Evolutionary conservation across 2,329 filamentous ascomycete genomes (phyloP).

Genomic region (Aspergillus fumigatus): DNA sequence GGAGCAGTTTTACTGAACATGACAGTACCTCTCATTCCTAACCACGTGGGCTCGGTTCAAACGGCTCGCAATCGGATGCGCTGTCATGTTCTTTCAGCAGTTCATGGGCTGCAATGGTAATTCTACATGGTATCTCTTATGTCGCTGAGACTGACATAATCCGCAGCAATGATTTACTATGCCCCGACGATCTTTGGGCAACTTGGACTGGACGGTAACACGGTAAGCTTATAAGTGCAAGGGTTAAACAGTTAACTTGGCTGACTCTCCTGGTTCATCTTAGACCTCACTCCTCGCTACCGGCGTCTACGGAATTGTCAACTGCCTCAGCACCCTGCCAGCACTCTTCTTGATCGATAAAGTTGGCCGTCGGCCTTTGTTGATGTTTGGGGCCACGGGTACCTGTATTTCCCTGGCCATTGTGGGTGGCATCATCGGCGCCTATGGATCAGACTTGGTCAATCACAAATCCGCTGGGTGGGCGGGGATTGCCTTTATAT

Average conservation of each 20-base stretch:
- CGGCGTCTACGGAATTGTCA: conserved; percentile 37
- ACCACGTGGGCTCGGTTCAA: conserved; percentile 34
- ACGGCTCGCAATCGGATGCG: conserved; percentile 36
- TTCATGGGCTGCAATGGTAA: conserved; percentile 45
- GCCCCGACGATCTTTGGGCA: conserved; percentile 45
- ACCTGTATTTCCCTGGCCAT: conserved; percentile 34
- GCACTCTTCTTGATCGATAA: conserved; percentile 34
- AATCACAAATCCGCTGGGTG: conserved; percentile 30
- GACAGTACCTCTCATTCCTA: conserved; percentile 29
- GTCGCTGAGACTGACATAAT: not conserved
- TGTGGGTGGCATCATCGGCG: conserved; percentile 32
- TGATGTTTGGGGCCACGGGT: conserved; percentile 33
- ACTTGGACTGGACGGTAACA: conserved; percentile 39
- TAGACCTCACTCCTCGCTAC: conserved; percentile 33
- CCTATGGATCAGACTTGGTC: conserved; percentile 25
- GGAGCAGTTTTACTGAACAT: not conserved
- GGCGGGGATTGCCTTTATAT: conserved; percentile 36
- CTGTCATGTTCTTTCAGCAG: conserved; percentile 43
- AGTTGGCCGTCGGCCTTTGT: conserved; percentile 28
- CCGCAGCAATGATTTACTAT: conserved; percentile 45
- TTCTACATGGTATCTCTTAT: not conserved
- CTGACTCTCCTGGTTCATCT: not conserved
- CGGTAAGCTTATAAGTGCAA: conserved; percentile 9
- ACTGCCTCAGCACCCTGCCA: conserved; percentile 32
- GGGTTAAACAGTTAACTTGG: not conserved